Percentiles rank a stretch among this genome's conserved stretches.
Evolutionary conservation across 345 rosid genomes (phyloP).

Genomic region (Eucalyptus regnans): DNA sequence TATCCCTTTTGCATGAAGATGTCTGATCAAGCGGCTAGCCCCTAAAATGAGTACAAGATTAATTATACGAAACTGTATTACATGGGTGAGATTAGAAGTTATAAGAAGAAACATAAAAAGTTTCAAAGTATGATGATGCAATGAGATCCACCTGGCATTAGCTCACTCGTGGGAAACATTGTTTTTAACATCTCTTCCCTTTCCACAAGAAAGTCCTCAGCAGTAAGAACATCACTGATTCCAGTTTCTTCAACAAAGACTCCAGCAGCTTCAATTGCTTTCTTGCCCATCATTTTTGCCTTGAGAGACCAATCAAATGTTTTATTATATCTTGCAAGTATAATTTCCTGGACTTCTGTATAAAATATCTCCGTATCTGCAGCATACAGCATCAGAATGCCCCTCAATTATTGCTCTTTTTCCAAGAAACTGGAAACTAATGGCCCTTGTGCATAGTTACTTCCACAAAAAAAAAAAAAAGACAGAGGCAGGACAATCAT

Average conservation of each 20-base stretch:
- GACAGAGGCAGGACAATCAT: neutral
- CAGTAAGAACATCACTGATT: constrained; percentile 67
- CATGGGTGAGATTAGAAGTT: neutral
- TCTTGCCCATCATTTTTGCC: constrained; percentile 95
- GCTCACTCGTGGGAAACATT: constrained; percentile 73
- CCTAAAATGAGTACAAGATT: constrained; percentile 19
- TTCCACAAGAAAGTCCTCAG: constrained; percentile 69
- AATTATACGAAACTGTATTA: neutral
- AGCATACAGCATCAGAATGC: neutral
- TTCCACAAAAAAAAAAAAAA: neutral
- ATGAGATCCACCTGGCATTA: constrained; percentile 60
- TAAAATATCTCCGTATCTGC: constrained; percentile 94
- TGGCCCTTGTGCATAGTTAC: neutral
- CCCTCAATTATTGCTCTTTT: neutral
- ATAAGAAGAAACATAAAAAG: neutral
- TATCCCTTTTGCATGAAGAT: constrained; percentile 76
- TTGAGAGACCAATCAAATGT: constrained; percentile 90
- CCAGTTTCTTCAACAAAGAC: constrained; percentile 80
- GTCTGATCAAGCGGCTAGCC: constrained; percentile 59
- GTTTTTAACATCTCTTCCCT: constrained; percentile 70
- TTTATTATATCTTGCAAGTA: constrained; percentile 77
- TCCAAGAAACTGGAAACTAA: neutral
- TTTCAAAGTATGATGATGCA: neutral
- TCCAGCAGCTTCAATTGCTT: constrained; percentile 74
- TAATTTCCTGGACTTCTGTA: constrained; percentile 75